These are phyloP conservation scores for Exophiala lecanii-corni DNA, from an alignment of 2,329 filamentous ascomycete species.

Conservation along the genomic window DNA sequence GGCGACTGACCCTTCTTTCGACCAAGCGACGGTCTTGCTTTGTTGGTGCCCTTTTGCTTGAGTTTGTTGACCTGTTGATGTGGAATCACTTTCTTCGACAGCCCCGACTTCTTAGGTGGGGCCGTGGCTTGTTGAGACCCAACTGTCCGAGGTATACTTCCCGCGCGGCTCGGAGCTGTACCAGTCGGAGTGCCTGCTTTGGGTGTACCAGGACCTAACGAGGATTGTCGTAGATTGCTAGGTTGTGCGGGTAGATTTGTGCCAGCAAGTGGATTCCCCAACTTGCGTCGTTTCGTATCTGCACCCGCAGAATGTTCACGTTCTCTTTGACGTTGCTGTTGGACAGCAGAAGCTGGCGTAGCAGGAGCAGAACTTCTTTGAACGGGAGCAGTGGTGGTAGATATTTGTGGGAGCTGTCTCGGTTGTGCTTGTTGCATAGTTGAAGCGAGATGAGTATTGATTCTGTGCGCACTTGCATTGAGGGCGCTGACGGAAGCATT, in stretches of 20 bases:
- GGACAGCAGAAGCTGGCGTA: constrained; percentile 36
- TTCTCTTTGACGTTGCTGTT: constrained; percentile 39
- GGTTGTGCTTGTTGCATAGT: constrained; percentile 30
- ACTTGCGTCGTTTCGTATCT: constrained; percentile 57
- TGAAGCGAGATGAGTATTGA: constrained; percentile 43
- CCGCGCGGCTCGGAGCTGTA: constrained; percentile 48
- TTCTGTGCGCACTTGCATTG: constrained; percentile 47
- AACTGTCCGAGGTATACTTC: constrained; percentile 49
- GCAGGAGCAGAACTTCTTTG: constrained; percentile 41
- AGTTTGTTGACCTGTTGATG: constrained; percentile 28
- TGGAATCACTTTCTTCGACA: constrained; percentile 43
- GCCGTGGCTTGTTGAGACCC: constrained; percentile 34
- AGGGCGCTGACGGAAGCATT: constrained; percentile 54
- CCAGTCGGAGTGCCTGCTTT: constrained; percentile 52
- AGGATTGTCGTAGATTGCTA: constrained; percentile 56
- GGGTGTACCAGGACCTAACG: constrained; percentile 59
- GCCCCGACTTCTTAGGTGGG: constrained; percentile 49
- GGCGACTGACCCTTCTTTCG: constrained; percentile 41
- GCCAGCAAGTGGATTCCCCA: constrained; percentile 37
- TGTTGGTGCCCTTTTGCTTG: constrained; percentile 37
- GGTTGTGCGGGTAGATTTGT: constrained; percentile 47
- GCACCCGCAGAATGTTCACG: constrained; percentile 53
- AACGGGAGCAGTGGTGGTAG: constrained; percentile 13
- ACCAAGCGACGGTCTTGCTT: constrained; percentile 35
- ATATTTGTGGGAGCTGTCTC: constrained; percentile 29